These are phyloP conservation scores for Letharia columbiana DNA, from an alignment of 495 filamentous ascomycete genomes.

Conservation along the genomic window DNA sequence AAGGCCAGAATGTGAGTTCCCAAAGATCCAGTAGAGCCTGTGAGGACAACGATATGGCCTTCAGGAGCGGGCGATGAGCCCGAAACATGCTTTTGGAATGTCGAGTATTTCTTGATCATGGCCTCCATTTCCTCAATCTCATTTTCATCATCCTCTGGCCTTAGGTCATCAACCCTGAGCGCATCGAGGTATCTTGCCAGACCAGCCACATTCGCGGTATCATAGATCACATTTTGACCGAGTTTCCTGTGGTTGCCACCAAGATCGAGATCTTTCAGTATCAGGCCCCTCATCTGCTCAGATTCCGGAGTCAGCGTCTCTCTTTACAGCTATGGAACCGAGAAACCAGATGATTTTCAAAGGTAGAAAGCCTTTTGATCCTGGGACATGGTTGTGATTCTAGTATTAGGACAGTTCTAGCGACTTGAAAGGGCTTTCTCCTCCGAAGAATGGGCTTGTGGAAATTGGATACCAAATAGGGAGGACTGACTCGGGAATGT, in stretches of 20 bases:
- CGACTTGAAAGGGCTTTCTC: not conserved
- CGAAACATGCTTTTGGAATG: conserved; percentile 35
- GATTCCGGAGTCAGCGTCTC: not conserved
- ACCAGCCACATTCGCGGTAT: conserved; percentile 38
- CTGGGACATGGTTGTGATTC: not conserved
- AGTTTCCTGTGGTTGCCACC: conserved; percentile 27
- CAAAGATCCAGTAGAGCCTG: conserved; percentile 52
- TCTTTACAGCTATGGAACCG: too few species aligned
- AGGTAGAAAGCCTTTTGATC: not conserved
- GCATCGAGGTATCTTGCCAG: conserved; percentile 40
- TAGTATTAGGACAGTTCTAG: not conserved
- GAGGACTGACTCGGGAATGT: not conserved
- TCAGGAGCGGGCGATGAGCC: conserved; percentile 20
- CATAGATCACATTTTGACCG: conserved; percentile 44
- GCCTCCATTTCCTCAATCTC: conserved; percentile 37
- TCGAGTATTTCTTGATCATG: conserved; percentile 44
- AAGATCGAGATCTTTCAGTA: conserved; percentile 40
- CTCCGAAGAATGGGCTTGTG: not conserved
- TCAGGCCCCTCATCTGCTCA: conserved; percentile 35
- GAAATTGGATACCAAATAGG: not conserved
- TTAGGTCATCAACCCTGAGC: conserved; percentile 31
- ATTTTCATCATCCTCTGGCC: not conserved
- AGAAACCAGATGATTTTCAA: not conserved
- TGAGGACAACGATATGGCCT: conserved; percentile 42
- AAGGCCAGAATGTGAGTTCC: conserved; percentile 46